phyloP scores from a whole-genome alignment of 495 filamentous ascomycete species.

The Penicillium ochrochloron region DNA sequence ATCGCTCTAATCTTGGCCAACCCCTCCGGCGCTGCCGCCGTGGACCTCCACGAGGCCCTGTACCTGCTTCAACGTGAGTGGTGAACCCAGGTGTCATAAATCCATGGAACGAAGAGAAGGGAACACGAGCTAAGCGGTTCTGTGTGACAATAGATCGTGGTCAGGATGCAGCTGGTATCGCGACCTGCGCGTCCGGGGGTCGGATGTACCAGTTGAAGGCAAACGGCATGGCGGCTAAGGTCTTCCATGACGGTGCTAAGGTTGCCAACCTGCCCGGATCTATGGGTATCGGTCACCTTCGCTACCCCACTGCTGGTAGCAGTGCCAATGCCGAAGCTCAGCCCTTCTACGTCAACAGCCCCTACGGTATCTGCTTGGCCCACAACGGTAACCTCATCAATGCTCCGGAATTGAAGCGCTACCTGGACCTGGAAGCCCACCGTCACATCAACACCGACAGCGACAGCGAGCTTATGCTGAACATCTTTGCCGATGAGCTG shows the following conservation, averaged over 20 bases:
- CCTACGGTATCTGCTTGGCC: conserved; percentile 73
- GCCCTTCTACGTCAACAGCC: conserved; percentile 93
- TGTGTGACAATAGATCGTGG: conserved; percentile 57
- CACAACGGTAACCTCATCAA: conserved; percentile 97
- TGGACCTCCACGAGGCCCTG: conserved; percentile 86
- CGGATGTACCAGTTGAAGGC: conserved; percentile 90
- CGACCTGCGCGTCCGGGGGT: conserved; percentile 75
- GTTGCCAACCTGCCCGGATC: conserved; percentile 80
- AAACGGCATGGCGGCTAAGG: conserved; percentile 88
- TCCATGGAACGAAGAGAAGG: conserved; percentile 5
- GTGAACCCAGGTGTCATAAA: background rate
- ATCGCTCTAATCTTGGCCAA: conserved; percentile 80
- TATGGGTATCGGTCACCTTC: conserved; percentile 88
- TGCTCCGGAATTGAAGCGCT: conserved; percentile 74
- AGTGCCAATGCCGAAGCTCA: conserved; percentile 64
- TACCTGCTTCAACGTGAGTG: conserved; percentile 78
- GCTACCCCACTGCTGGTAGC: conserved; percentile 90
- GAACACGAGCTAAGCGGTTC: conserved; percentile 22
- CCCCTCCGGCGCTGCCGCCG: conserved; percentile 64
- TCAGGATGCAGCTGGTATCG: conserved; percentile 90
- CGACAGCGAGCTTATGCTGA: conserved; percentile 93
- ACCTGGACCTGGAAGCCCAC: conserved; percentile 86
- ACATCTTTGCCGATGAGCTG: conserved; percentile 91
- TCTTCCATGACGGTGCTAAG: conserved; percentile 78
- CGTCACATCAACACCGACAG: conserved; percentile 97